Percentiles rank a stretch among this genome's conserved stretches.
phyloP scores from a whole-genome alignment of 1,139 yeast species.

The Kurtzmaniella quercitrusa region DNA sequence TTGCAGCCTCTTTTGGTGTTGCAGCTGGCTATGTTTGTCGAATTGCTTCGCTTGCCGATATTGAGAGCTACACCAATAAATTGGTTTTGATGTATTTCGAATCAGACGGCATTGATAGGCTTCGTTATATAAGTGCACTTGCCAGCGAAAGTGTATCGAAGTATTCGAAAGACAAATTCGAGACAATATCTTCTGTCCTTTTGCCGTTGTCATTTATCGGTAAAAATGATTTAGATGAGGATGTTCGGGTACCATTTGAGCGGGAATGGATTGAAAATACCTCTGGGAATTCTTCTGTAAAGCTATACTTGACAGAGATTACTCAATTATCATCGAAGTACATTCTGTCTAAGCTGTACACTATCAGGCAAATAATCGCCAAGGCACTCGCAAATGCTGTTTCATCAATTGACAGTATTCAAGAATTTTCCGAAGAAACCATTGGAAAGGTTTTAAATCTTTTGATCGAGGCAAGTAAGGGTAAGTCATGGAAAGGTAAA shows the following conservation, averaged over 20 bases:
- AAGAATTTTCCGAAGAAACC: conserved; percentile 23
- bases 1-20: conserved; percentile 72
- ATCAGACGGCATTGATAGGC: conserved; percentile 42
- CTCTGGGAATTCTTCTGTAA: conserved; percentile 70
- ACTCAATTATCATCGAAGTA: conserved; percentile 46
- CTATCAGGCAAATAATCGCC: conserved; percentile 69
- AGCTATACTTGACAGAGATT: conserved; percentile 72
- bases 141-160: conserved; percentile 68
- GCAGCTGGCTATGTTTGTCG: conserved; percentile 80
- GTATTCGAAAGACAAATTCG: conserved; percentile 69
- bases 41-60: conserved; percentile 50
- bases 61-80: conserved; percentile 50
- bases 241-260: conserved; percentile 48
- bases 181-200: conserved; percentile 57
- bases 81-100: conserved; percentile 61
- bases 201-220: conserved; percentile 81
- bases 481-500: conserved; percentile 88
- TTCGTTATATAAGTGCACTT: conserved; percentile 52
- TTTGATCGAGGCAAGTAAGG: conserved; percentile 61
- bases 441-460: conserved; percentile 41
- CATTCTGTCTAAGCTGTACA: conserved; percentile 55
- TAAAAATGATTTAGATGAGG: conserved; percentile 56
- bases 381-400: conserved; percentile 64
- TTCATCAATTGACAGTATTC: conserved; percentile 33
- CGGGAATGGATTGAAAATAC: conserved; percentile 80